Base-by-base conservation (phyloP, 2,329 filamentous ascomycete species). In the Leptographium lundbergii region DNA sequence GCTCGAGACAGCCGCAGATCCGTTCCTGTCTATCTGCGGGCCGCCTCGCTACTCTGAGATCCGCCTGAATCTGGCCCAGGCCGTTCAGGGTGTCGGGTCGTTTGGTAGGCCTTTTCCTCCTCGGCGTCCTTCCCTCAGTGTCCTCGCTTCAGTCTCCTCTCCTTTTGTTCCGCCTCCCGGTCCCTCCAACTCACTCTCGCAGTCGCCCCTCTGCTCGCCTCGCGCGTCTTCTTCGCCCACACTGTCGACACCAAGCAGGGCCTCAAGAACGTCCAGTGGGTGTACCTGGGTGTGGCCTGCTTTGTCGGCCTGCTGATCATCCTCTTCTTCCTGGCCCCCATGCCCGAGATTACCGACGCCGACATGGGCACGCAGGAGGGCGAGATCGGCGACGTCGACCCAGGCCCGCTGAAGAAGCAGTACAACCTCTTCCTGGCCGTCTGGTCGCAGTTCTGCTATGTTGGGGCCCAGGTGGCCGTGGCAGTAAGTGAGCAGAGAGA, bases 401-500 rank as follows among this genome's bases (percentile, higher is more conserved):
- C 73, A 29, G 74, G 78, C 58, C 79, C 81, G 0, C 76, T 86
- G 65, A 67, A 68, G 57, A 81, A 80, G 63, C 81, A 86, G 68
- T 80, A 80, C 67, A 80, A 78, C 52, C 74, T 86, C 2, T 84
- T 85, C 71, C 75, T 81, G 58, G 82, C 80, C 32, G 77, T 82
- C 0, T 79, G 76, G 64, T 76, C 81, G 0, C 82, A 86, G 65
- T 85, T 85, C 70, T 84, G 80, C 69, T 86, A 85, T 64, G 80
- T 81, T 0, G 82, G 82, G 7, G 77, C 81, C 0, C 81, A 85
- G 67, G 74, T 80, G 6, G 78, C 75, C 1, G 74, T 80, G 32
- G 76, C 77, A 4, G 71, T 72, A 42, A 69, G 72, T 62, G 55
- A 3, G 6, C n/a, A 2, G 14, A 47, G 36, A 39, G 36, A 39